Evolutionary conservation across 495 filamentous ascomycete genomes (phyloP).

Genomic region (Achaetomiella virescens): DNA sequence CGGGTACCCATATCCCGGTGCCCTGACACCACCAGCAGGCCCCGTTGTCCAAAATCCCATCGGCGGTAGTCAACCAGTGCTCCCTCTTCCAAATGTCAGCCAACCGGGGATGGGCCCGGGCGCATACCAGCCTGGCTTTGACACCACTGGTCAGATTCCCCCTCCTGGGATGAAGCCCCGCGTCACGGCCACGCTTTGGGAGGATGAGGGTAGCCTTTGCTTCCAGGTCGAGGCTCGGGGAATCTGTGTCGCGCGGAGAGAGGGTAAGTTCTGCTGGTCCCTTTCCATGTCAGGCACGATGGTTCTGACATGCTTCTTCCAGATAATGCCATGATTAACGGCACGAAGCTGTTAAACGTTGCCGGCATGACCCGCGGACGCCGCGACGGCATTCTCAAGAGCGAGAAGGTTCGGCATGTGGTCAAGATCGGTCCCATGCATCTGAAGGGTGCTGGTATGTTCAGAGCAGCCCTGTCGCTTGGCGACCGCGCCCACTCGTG

Average conservation of each 20-base stretch:
- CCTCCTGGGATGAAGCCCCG: conserved; percentile 98
- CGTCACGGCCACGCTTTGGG: conserved; percentile 95
- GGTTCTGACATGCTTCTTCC: conserved; percentile 2
- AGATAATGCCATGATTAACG: conserved; percentile 99
- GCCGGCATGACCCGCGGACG: conserved; percentile 96
- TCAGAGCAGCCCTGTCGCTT: not conserved
- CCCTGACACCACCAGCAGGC: conserved; percentile 62
- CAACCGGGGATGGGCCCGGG: conserved; percentile 42
- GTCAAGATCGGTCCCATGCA: conserved; percentile 99
- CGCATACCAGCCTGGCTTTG: conserved; percentile 59
- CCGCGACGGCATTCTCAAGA: conserved; percentile 94
- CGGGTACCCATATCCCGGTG: conserved; percentile 69
- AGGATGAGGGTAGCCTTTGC: conserved; percentile 95
- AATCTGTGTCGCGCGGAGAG: conserved; percentile 88
- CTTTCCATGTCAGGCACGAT: not conserved
- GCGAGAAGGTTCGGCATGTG: conserved; percentile 92
- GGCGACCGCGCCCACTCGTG: not conserved
- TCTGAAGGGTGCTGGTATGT: conserved; percentile 92
- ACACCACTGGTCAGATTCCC: conserved; percentile 85
- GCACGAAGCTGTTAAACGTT: conserved; percentile 93
- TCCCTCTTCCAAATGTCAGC: conserved; percentile 61
- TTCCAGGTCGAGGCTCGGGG: conserved; percentile 97
- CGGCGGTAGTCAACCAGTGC: conserved; percentile 49
- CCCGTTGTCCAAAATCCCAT: conserved; percentile 64
- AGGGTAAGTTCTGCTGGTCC: conserved; percentile 55